These are phyloP conservation scores for Saccharomycopsis synnaedendra DNA, from an alignment of 805 yeast genomes.

Conservation along the genomic window DNA sequence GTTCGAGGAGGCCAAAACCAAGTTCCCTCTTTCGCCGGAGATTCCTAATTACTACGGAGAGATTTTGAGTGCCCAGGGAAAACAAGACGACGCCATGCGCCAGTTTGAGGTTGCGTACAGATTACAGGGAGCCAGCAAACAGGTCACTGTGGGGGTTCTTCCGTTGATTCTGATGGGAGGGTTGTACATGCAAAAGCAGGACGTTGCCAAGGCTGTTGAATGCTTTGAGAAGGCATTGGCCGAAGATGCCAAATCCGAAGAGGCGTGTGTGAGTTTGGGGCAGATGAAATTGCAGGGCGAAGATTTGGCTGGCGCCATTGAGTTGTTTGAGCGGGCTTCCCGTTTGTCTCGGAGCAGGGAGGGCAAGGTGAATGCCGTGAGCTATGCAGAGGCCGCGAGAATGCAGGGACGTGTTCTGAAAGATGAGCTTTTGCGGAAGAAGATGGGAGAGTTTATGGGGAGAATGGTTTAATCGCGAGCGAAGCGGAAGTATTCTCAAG, in stretches of 20 bases:
- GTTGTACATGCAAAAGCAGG: slow-evolving; percentile 43
- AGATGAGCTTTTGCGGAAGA: slow-evolving; percentile 54
- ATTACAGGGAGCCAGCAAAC: slow-evolving; percentile 60
- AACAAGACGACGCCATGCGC: slow-evolving; percentile 56
- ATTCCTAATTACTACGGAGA: slow-evolving; percentile 95
- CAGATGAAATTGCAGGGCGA: slow-evolving; percentile 81
- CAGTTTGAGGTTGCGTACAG: slow-evolving; percentile 82
- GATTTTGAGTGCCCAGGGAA: slow-evolving; percentile 73
- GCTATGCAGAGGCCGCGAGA: slow-evolving; percentile 87
- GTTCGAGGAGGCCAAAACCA: slow-evolving; percentile 58
- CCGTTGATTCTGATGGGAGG: slow-evolving; percentile 89
- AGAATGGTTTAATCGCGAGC: no score
- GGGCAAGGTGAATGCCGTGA: slow-evolving; percentile 83
- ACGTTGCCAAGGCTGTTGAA: slow-evolving; percentile 40
- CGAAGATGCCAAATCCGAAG: slow-evolving; percentile 80
- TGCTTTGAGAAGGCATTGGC: slow-evolving; percentile 66
- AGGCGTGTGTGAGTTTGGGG: slow-evolving; percentile 84
- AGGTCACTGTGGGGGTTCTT: slow-evolving; percentile 72
- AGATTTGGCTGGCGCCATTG: slow-evolving; percentile 70
- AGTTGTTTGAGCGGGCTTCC: slow-evolving; percentile 73
- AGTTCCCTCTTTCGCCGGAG: slow-evolving; percentile 81
- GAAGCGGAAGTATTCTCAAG: no score
- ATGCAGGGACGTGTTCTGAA: slow-evolving; percentile 70
- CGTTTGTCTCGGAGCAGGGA: slow-evolving; percentile 71
- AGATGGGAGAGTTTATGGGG: slow-evolving; percentile 35